A percentile compares a stretch with the other conserved stretches of the same genome.
Conservation (phyloP, 495 filamentous ascomycete genomes). For the Penicillium maclennaniae region DNA sequence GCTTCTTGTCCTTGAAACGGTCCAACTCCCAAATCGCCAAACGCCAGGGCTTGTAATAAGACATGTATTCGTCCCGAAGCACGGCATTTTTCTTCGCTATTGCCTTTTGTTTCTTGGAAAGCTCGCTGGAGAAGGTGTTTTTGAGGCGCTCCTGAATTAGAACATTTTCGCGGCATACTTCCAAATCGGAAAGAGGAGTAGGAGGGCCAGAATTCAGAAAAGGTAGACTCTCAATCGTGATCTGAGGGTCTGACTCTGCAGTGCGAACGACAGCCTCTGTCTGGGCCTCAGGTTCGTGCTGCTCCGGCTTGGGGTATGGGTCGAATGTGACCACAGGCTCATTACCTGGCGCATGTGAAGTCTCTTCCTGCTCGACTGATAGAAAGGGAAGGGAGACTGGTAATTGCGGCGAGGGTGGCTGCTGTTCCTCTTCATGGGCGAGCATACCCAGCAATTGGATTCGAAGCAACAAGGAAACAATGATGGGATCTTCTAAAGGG, state of each 20-base stretch:
- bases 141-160: slow-evolving; percentile 34
- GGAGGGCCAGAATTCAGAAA: slow-evolving; percentile 46
- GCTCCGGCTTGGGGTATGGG: background rate
- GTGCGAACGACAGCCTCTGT: slow-evolving; percentile 10
- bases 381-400: background rate
- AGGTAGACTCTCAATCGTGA: slow-evolving; percentile 43
- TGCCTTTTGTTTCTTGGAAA: slow-evolving; percentile 42
- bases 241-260: slow-evolving; percentile 5
- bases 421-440: slow-evolving; percentile 22
- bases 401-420: background rate
- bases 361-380: slow-evolving; percentile 14
- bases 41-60: slow-evolving; percentile 48
- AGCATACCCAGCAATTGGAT: slow-evolving; percentile 46
- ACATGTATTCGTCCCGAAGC: slow-evolving; percentile 40
- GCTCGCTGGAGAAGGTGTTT: slow-evolving; percentile 29
- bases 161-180: slow-evolving; percentile 42
- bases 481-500: slow-evolving; percentile 42
- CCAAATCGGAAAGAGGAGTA: slow-evolving; percentile 49
- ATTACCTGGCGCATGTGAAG: background rate
- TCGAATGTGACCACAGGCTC: slow-evolving; percentile 17
- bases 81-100: slow-evolving; percentile 38
- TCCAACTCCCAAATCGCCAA: slow-evolving; percentile 54
- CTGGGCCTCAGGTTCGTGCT: slow-evolving; percentile 5
- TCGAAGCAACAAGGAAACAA: slow-evolving; percentile 41
- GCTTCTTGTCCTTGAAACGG: slow-evolving; percentile 54